Evolutionary conservation across 1,284 basidiomycete genomes (phyloP).

Genomic region (Tylopilus sp.): DNA sequence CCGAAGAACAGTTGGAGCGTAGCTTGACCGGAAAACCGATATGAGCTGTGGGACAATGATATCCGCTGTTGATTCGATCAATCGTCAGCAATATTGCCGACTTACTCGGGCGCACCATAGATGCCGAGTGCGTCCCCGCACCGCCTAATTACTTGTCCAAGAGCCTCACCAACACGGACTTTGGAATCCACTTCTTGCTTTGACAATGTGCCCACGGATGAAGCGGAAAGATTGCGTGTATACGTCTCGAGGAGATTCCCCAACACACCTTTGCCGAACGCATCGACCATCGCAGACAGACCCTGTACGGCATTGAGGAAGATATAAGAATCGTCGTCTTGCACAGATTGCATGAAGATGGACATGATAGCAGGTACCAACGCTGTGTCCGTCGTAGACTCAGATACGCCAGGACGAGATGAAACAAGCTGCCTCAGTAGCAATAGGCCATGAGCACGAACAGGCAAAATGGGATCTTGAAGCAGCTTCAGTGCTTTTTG

Average conservation of each 20-base stretch:
- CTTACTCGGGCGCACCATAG: conserved; percentile 52
- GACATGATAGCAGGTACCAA: conserved; percentile 81
- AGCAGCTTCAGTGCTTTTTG: conserved; percentile 84
- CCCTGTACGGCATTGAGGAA: conserved; percentile 93
- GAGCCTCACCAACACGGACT: conserved; percentile 83
- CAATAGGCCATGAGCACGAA: conserved; percentile 87
- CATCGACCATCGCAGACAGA: conserved; percentile 75
- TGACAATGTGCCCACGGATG: conserved; percentile 45
- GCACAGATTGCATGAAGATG: conserved; percentile 80
- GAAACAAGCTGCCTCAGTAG: conserved; percentile 75
- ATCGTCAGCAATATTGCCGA: neutral
- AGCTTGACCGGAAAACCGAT: conserved; percentile 50
- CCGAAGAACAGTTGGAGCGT: conserved; percentile 69
- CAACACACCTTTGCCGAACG: conserved; percentile 71
- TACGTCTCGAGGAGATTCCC: conserved; percentile 63
- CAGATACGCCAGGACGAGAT: conserved; percentile 23
- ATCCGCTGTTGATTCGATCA: conserved; percentile 45
- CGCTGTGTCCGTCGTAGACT: conserved; percentile 39
- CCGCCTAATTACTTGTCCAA: conserved; percentile 73
- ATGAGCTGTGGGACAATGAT: conserved; percentile 69
- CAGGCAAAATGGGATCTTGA: conserved; percentile 91
- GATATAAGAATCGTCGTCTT: conserved; percentile 93
- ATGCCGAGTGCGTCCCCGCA: conserved; percentile 66
- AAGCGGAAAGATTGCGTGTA: conserved; percentile 46
- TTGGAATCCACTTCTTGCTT: conserved; percentile 71